phyloP scores from a whole-genome alignment of 2,329 filamentous ascomycete genomes.

The Paecilomyces sp. region DNA sequence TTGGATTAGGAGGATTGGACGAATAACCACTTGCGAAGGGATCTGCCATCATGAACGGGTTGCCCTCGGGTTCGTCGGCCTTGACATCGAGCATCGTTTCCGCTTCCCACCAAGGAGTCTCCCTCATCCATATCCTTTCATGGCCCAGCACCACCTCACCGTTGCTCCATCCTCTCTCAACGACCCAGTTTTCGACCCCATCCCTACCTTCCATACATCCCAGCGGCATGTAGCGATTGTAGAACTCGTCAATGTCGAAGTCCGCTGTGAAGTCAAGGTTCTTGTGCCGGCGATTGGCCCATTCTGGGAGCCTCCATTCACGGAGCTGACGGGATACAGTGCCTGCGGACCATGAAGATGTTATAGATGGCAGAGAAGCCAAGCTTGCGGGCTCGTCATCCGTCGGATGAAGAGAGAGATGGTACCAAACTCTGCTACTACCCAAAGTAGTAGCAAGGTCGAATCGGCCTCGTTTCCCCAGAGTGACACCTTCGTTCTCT shows the following conservation, averaged over 20 bases:
- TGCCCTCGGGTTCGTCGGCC: slow-evolving; percentile 46
- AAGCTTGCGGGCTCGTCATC: slow-evolving; percentile 74
- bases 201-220: slow-evolving; percentile 87
- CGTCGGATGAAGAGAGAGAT: slow-evolving; percentile 83
- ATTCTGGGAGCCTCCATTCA: slow-evolving; percentile 88
- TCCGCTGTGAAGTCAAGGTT: slow-evolving; percentile 93
- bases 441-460: slow-evolving; percentile 67
- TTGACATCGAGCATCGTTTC: slow-evolving; percentile 93
- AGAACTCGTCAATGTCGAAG: slow-evolving; percentile 90
- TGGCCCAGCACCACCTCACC: slow-evolving; percentile 87
- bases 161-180: slow-evolving; percentile 97
- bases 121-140: slow-evolving; percentile 92
- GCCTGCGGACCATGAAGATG: slow-evolving; percentile 87
- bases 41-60: slow-evolving; percentile 47
- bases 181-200: slow-evolving; percentile 86
- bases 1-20: slow-evolving; percentile 47
- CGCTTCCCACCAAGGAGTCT: slow-evolving; percentile 94
- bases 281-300: slow-evolving; percentile 89
- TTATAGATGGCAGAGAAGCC: slow-evolving; percentile 62
- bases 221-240: slow-evolving; percentile 69
- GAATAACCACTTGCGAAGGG: slow-evolving; percentile 69
- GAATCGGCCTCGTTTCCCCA: slow-evolving; percentile 71
- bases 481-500: slow-evolving; percentile 67
- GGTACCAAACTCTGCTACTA: slow-evolving; percentile 91
- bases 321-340: slow-evolving; percentile 88